phyloP scores from a whole-genome alignment of 495 filamentous ascomycete genomes.

The Neurospora intermedia region DNA sequence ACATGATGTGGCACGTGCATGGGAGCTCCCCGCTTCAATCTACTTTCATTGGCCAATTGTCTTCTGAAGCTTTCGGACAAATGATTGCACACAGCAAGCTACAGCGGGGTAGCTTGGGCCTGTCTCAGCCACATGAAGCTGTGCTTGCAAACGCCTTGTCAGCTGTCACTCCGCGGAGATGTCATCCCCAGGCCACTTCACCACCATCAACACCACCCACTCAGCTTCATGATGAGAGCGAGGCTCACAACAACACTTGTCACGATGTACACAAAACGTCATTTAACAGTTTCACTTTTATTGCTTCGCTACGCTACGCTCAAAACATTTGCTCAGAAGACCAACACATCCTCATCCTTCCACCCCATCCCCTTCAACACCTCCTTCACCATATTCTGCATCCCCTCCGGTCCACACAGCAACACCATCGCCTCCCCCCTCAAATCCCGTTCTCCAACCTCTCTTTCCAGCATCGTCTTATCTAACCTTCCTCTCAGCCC shows the following conservation, averaged over 20 bases:
- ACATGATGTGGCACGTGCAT: neutral
- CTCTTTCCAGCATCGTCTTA: slow-evolving; percentile 48
- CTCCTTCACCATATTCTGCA: slow-evolving; percentile 60
- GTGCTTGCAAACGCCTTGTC: neutral
- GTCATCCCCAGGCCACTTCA: neutral
- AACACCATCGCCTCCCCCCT: slow-evolving; percentile 54
- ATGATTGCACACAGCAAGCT: neutral
- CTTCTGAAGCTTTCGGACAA: neutral
- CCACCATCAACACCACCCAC: neutral
- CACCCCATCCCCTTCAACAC: slow-evolving; percentile 63
- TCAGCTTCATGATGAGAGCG: neutral
- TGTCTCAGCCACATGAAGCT: neutral
- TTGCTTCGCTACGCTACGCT: neutral
- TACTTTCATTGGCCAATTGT: neutral
- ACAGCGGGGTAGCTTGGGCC: neutral
- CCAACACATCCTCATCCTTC: slow-evolving; percentile 68
- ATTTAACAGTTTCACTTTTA: neutral
- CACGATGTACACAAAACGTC: neutral
- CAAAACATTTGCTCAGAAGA: slow-evolving; percentile 47
- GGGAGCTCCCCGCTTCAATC: neutral
- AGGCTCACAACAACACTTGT: neutral
- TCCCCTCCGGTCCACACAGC: slow-evolving; percentile 70
- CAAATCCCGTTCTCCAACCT: slow-evolving; percentile 33
- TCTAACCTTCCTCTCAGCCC: slow-evolving; percentile 63
- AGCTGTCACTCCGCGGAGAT: neutral